A percentile compares a stretch with the other conserved stretches of the same genome.
phyloP scores from a whole-genome alignment of 2,329 filamentous ascomycete genomes.

The Clonostachys byssicola region DNA sequence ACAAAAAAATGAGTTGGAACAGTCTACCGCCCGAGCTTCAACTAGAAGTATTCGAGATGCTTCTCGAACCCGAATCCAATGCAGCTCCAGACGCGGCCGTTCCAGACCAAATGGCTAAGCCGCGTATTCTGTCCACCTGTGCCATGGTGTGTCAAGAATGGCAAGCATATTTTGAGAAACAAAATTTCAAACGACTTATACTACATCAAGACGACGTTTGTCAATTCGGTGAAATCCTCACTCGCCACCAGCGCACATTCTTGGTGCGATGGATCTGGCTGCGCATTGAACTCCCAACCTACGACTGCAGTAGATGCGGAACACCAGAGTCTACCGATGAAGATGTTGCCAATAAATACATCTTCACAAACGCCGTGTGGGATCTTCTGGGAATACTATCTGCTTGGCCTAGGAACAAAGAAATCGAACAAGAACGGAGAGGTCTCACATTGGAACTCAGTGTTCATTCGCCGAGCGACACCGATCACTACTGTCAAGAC shows the following conservation, averaged over 20 bases:
- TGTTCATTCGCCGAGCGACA: constrained; percentile 1
- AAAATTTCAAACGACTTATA: neutral
- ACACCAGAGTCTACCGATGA: neutral
- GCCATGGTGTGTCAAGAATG: neutral
- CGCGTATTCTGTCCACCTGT: neutral
- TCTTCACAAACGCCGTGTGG: neutral
- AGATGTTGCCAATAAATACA: neutral
- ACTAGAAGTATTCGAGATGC: neutral
- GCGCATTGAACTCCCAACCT: neutral
- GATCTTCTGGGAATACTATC: neutral
- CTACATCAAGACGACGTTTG: neutral
- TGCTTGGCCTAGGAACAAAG: neutral
- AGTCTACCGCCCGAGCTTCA: neutral
- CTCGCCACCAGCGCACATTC: neutral
- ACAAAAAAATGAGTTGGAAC: neutral
- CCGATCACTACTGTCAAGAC: neutral
- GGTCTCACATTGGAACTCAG: constrained; percentile 2
- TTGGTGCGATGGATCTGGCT: neutral
- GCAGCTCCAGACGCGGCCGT: neutral
- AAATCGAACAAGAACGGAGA: neutral
- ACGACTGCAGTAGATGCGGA: neutral
- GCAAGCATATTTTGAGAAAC: neutral
- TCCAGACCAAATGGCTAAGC: neutral
- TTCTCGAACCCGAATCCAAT: neutral
- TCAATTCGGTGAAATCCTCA: neutral